Conservation (phyloP, 495 filamentous ascomycete species). For the Penicillium pancosmium region DNA sequence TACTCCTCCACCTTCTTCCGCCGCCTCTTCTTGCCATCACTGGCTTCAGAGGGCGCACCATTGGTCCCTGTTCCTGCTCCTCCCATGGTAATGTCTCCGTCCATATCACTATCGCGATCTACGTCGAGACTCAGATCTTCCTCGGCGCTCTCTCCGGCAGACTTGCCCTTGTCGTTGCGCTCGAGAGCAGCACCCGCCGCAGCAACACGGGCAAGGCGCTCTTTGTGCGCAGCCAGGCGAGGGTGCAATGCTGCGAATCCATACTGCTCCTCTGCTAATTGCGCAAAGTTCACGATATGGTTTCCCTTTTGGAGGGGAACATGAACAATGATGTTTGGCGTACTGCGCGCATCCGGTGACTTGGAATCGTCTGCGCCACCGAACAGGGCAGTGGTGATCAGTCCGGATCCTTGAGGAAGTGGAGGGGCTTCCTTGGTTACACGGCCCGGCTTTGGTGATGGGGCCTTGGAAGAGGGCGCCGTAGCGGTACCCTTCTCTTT, state of each 20-base stretch:
- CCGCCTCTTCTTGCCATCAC: slow-evolving; percentile 62
- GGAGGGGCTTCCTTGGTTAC: slow-evolving; percentile 56
- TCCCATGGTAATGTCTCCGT: slow-evolving; percentile 77
- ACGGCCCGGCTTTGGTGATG: slow-evolving; percentile 60
- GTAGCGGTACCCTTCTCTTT: slow-evolving; percentile 47
- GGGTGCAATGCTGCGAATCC: slow-evolving; percentile 94
- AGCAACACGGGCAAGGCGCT: slow-evolving; percentile 77
- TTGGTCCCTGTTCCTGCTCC: slow-evolving; percentile 53
- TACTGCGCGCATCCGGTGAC: slow-evolving; percentile 49
- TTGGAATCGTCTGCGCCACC: slow-evolving; percentile 46
- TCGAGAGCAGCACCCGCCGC: slow-evolving; percentile 83
- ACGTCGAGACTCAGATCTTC: slow-evolving; percentile 48
- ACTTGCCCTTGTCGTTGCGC: slow-evolving; percentile 60
- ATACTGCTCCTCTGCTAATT: slow-evolving; percentile 88
- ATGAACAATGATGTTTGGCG: slow-evolving; percentile 82
- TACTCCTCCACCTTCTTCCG: slow-evolving; percentile 93
- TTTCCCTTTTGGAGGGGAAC: slow-evolving; percentile 79
- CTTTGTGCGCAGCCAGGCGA: slow-evolving; percentile 80
- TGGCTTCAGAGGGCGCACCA: slow-evolving; percentile 49
- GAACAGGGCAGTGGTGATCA: slow-evolving; percentile 65
- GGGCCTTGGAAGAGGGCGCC: slow-evolving; percentile 57
- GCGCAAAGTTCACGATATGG: slow-evolving; percentile 93
- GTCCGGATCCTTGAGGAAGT: slow-evolving; percentile 66
- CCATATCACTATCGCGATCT: slow-evolving; percentile 57
- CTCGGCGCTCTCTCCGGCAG: slow-evolving; percentile 70